Conservation (phyloP, 140 eudicot genomes). For the Ambrosia hybrid region DNA sequence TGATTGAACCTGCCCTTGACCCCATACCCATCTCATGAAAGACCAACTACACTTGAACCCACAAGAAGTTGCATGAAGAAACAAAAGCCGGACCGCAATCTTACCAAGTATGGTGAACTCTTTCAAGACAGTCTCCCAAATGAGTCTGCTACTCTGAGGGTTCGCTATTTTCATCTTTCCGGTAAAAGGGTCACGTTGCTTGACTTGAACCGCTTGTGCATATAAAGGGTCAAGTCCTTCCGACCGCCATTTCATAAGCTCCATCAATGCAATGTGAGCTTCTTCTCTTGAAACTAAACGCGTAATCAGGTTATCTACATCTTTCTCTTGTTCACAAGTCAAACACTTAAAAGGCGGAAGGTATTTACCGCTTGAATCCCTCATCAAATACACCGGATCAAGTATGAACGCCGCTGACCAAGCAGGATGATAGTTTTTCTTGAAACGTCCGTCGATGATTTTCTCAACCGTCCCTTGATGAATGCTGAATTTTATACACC, state of each 20-base stretch:
- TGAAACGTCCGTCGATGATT: slow-evolving; percentile 62
- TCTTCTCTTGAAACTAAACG: slow-evolving; percentile 73
- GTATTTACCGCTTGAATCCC: slow-evolving; percentile 79
- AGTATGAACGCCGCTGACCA: slow-evolving; percentile 96
- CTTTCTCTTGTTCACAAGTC: slow-evolving; percentile 75
- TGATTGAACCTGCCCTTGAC: slow-evolving; percentile 43
- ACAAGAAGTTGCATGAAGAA: slow-evolving; percentile 77
- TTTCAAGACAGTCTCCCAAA: slow-evolving; percentile 82
- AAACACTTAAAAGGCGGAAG: slow-evolving; percentile 70
- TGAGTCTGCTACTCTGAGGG: slow-evolving; percentile 84
- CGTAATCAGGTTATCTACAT: slow-evolving; percentile 66
- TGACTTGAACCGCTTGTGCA: slow-evolving; percentile 89
- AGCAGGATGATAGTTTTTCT: slow-evolving; percentile 85
- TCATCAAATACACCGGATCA: slow-evolving; percentile 64
- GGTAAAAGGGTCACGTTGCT: slow-evolving; percentile 63
- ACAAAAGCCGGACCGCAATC: slow-evolving; percentile 81
- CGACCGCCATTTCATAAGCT: slow-evolving; percentile 85
- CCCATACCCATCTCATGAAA: slow-evolving; percentile 44
- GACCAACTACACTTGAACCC: slow-evolving; percentile 61
- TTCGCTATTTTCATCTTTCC: slow-evolving; percentile 88
- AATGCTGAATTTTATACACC: slow-evolving; percentile 72
- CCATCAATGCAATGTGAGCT: slow-evolving; percentile 70
- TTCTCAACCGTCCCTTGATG: slow-evolving; percentile 54
- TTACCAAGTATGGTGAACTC: slow-evolving; percentile 66
- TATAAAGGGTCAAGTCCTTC: slow-evolving; percentile 89